Evolutionary conservation across 257 asterid species (phyloP).

Genomic region (Schizonepeta tenuifolia): DNA sequence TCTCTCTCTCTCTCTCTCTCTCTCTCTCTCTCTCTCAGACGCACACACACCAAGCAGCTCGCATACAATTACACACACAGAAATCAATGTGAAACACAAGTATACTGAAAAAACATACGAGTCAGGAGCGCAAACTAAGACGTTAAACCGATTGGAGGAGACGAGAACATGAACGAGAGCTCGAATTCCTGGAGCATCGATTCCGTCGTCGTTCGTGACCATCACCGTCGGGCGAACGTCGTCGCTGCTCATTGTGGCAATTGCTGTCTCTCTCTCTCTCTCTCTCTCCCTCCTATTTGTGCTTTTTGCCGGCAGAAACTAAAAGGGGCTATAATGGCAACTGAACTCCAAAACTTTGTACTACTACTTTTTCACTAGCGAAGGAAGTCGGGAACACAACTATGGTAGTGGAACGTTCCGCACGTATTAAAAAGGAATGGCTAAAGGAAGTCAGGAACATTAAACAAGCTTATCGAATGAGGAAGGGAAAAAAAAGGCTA

Average conservation of each 20-base stretch:
- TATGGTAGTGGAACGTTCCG: too few species aligned
- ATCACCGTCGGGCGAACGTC: conserved; percentile 66
- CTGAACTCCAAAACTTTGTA: background rate
- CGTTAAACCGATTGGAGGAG: conserved; percentile 66
- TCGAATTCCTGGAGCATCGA: conserved; percentile 84
- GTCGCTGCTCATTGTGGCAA: conserved; percentile 32
- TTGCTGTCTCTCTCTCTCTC: background rate
- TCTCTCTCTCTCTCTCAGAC: background rate
- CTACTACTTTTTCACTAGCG: too few species aligned
- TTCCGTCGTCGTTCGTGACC: conserved; percentile 96
- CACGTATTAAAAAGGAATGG: too few species aligned
- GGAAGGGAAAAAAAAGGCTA: too few species aligned
- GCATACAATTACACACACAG: background rate
- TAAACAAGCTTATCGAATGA: too few species aligned
- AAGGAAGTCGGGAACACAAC: too few species aligned
- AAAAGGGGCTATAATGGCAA: background rate
- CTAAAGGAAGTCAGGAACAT: too few species aligned
- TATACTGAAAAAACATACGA: conserved; percentile 49
- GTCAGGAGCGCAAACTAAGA: conserved; percentile 91
- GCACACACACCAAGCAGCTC: background rate
- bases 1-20: background rate
- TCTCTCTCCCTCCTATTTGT: background rate
- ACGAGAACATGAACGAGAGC: conserved; percentile 74
- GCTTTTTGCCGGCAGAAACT: conserved; percentile 16
- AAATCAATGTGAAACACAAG: conserved; percentile 14